Conservation (phyloP, 2,329 filamentous ascomycete species). For the Parastagonospora nodorum region DNA sequence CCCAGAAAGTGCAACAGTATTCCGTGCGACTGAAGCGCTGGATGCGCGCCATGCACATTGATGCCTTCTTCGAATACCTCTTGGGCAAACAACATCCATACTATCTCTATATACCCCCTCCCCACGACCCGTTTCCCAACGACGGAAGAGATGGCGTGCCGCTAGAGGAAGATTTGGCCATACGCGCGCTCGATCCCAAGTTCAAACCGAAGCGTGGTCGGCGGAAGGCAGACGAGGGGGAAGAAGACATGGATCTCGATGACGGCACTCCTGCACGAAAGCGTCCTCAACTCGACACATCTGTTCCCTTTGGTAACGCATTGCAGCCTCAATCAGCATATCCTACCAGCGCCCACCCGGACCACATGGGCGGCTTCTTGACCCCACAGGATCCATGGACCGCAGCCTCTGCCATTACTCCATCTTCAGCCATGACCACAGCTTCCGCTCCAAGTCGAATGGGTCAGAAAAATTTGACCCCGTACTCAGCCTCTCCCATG, state of each 20-base stretch:
- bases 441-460: conserved; percentile 42
- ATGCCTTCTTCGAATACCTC: conserved; percentile 92
- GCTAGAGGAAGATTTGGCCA: conserved; percentile 84
- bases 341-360: conserved; percentile 61
- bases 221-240: conserved; percentile 64
- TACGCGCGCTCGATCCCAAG: conserved; percentile 82
- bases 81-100: conserved; percentile 78
- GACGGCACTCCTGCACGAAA: conserved; percentile 55
- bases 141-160: conserved; percentile 79
- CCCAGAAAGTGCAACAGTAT: conserved; percentile 94
- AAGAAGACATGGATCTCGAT: conserved; percentile 60
- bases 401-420: conserved; percentile 46
- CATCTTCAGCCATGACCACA: conserved; percentile 42
- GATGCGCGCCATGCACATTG: conserved; percentile 96
- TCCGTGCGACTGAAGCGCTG: conserved; percentile 92
- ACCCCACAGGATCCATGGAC: conserved; percentile 53
- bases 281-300: conserved; percentile 65
- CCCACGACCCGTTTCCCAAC: conserved; percentile 65
- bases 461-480: conserved; percentile 40
- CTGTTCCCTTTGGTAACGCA: conserved; percentile 46
- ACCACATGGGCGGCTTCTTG: conserved; percentile 55
- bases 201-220: conserved; percentile 66
- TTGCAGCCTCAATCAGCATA: conserved; percentile 54
- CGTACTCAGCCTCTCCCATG: conserved; percentile 51
- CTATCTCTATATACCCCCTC: conserved; percentile 74